Percentiles rank a stretch among this genome's conserved stretches.
These are phyloP conservation scores for Coemansia sp. DNA, from an alignment of 192 early-diverging fungal species.

Conservation along the genomic window DNA sequence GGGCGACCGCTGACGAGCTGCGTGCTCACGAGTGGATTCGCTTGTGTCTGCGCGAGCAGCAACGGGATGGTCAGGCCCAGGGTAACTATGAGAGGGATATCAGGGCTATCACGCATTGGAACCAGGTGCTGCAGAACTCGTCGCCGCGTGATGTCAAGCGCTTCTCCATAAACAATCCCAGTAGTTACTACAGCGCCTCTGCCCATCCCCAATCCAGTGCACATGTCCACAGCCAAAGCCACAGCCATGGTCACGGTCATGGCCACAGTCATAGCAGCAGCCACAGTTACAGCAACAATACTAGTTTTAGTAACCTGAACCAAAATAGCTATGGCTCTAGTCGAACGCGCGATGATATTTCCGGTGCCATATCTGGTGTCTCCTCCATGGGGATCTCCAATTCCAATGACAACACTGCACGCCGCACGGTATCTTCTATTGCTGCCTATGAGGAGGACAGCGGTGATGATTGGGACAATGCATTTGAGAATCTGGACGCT, in stretches of 20 bases:
- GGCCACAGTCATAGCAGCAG: slow-evolving; percentile 6
- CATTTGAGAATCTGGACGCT: slow-evolving; percentile 48
- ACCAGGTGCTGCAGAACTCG: slow-evolving; percentile 45
- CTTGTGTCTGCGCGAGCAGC: slow-evolving; percentile 30
- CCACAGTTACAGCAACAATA: slow-evolving; percentile 17
- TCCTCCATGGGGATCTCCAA: slow-evolving; percentile 49
- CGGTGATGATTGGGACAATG: slow-evolving; percentile 52
- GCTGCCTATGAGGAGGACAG: slow-evolving; percentile 51
- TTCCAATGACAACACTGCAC: slow-evolving; percentile 37
- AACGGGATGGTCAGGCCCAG: slow-evolving; percentile 32
- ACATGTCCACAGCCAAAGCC: background rate
- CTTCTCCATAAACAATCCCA: slow-evolving; percentile 23
- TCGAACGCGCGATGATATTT: slow-evolving; percentile 37
- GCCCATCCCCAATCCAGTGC: no score
- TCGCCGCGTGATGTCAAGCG: slow-evolving; percentile 51
- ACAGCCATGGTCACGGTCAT: background rate
- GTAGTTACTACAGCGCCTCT: slow-evolving; percentile 9
- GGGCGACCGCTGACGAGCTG: slow-evolving; percentile 64
- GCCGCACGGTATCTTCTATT: slow-evolving; percentile 49
- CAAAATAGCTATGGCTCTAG: slow-evolving; percentile 43
- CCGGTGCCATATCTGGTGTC: slow-evolving; percentile 42
- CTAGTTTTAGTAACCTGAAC: slow-evolving; percentile 26
- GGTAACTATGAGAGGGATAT: slow-evolving; percentile 47
- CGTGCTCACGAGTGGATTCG: slow-evolving; percentile 54
- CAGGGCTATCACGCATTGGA: slow-evolving; percentile 48